Evolutionary conservation across 495 filamentous ascomycete genomes (phyloP), one percentile per base, ranked within the genome.

Genomic region (Ramalina peruviana): DNA sequence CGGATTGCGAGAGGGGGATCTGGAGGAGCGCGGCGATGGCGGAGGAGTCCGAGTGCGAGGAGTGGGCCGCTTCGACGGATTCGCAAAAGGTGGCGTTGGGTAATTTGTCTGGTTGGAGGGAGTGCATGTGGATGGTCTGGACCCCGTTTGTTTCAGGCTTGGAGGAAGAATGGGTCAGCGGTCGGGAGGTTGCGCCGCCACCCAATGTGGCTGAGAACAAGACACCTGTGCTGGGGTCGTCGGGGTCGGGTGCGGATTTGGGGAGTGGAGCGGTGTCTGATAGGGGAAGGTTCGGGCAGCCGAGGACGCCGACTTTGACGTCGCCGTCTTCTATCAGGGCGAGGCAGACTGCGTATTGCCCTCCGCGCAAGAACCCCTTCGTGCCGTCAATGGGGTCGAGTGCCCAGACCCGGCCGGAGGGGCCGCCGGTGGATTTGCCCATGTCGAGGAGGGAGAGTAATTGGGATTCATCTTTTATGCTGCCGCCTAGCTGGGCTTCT

Each of bases 331-430:
- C 85, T 58, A 99, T 83, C 58, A 99, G 67, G 30, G 76, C 92
- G 1, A 99, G 75, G 63, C 88, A 94, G 26, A 99, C 86, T 20
- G 92, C 92, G 62, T 99, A 99, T 67, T 99, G 92, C 16, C 87
- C 92, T n/a, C 93, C 93, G 43, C 92, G 75, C 46, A 99, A 72
- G 68, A 99, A 99, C 23, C 92, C 92, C 65, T 93, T 92, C 49
- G 92, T 99, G 41, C 92, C 92, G 65, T 99, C 92, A 51, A 99
- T 94, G 36, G 92, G 92, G 67, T 99, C 92, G 43, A 99, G 73
- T 17, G 92, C 86, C 92, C 92, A 99, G 65, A 96, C 87, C 52
- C 92, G 74, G 23, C 92, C 92, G 56, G 74, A 76, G 42, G 71
- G 55, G 17, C 92, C 92, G 52, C 93, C 92, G 39, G 75, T 65